A percentile compares a stretch with the other conserved stretches of the same genome.
phyloP scores from a whole-genome alignment of 2,329 filamentous ascomycete species.

The Acrocalymma vagum region DNA sequence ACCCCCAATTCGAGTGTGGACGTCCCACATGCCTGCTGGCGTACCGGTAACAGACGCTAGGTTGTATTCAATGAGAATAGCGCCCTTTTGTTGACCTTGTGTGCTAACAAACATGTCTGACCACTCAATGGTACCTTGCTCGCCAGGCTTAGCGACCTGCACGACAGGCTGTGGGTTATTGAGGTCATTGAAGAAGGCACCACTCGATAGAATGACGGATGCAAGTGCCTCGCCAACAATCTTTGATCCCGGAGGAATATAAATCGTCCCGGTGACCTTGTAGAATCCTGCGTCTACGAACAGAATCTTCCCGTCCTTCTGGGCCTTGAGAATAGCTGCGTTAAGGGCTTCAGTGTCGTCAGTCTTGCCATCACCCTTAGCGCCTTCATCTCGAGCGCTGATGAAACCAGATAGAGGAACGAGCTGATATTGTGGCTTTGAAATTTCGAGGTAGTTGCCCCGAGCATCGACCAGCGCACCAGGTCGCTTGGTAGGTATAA shows the following conservation, averaged over 20 bases:
- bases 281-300: conserved; percentile 68
- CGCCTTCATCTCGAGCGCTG: conserved; percentile 54
- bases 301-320: conserved; percentile 61
- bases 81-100: conserved; percentile 71
- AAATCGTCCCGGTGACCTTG: conserved; percentile 62
- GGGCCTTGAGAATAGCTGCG: conserved; percentile 71
- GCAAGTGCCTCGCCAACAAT: conserved; percentile 88
- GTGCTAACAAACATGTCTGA: conserved; percentile 77
- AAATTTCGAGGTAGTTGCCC: conserved; percentile 59
- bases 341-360: conserved; percentile 87
- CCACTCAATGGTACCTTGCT: conserved; percentile 73
- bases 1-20: conserved; percentile 85
- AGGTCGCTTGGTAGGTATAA: conserved; percentile 53
- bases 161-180: conserved; percentile 69
- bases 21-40: conserved; percentile 82
- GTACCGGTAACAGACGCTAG: conserved; percentile 63
- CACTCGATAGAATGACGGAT: conserved; percentile 81
- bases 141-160: conserved; percentile 70
- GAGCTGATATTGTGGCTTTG: conserved; percentile 58
- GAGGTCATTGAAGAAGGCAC: conserved; percentile 59
- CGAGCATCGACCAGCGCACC: conserved; percentile 51
- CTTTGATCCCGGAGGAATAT: conserved; percentile 73
- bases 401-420: conserved; percentile 71
- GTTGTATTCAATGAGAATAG: conserved; percentile 78
- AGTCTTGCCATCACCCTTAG: conserved; percentile 81